phyloP scores from a whole-genome alignment of 164 flowering plant species.

The Nelumbo lutea region DNA sequence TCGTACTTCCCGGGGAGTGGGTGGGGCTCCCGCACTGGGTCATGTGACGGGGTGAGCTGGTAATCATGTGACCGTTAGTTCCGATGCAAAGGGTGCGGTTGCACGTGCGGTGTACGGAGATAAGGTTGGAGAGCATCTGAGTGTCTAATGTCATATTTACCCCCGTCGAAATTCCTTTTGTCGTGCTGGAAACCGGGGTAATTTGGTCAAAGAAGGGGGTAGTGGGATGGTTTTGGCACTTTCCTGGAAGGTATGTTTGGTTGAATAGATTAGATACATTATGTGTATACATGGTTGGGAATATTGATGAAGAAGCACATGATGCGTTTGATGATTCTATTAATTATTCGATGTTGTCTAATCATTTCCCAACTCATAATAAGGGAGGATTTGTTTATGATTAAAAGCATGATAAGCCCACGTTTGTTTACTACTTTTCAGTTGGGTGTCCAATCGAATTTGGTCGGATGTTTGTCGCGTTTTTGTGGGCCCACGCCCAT shows the following conservation, averaged over 20 bases:
- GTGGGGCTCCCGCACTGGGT: slow-evolving; percentile 4
- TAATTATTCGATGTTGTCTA: neutral
- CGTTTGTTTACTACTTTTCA: too few species aligned
- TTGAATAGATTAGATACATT: neutral
- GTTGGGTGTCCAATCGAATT: neutral
- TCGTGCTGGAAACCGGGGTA: neutral
- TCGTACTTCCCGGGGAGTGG: slow-evolving; percentile 1
- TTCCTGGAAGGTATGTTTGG: slow-evolving; percentile 1
- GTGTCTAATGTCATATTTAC: too few species aligned
- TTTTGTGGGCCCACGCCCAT: neutral
- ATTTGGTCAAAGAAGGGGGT: neutral
- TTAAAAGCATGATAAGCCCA: too few species aligned
- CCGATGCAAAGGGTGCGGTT: neutral
- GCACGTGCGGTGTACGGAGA: slow-evolving; percentile 1
- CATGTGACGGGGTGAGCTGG: slow-evolving; percentile 35
- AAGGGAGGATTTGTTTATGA: too few species aligned
- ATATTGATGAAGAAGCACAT: neutral
- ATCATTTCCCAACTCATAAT: neutral
- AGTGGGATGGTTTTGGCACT: neutral
- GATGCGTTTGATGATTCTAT: neutral
- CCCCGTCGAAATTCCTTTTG: too few species aligned
- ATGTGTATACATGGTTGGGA: neutral
- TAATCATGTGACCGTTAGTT: slow-evolving; percentile 28
- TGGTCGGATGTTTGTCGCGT: neutral
- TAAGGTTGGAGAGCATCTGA: neutral